Evolutionary conservation across 352 stramenopile genomes (phyloP), one percentile per base, ranked within the genome.

Genomic region (Nothophytophthora sp.): DNA sequence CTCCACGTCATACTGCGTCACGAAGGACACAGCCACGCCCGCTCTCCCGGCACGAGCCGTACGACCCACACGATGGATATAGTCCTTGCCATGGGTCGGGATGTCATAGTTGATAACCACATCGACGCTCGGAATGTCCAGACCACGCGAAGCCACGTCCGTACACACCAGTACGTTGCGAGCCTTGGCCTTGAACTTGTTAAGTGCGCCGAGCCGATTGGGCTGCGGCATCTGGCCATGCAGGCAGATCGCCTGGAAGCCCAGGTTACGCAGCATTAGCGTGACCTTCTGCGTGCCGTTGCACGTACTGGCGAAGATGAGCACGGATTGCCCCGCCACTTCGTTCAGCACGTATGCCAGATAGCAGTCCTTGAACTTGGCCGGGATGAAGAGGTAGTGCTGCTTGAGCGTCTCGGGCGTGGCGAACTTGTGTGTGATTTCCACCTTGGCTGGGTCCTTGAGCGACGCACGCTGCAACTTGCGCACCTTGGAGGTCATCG

Each of bases 281-380:
- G 97, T 97, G 24, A 99, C 77, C 33, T 96, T 79, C 59, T 99
- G 90, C 1, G 98, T 97, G 65, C 96, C 97, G 52, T 98, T 98
- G 76, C 96, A 99, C 40, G 97, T 99, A 23, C 95, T 96, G 20
- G 95, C 92, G 66, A 99, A 99, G 23, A 99, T 98, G 25, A 99
- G 83, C 46, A 98, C 97, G 4, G 82, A 98, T 73, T 99, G 93
- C 2, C 96, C 96, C 5, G 92, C 90, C 62, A 99, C 92, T 70
- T 99, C 96, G 70, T 99, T 98, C 10, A 99, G 86, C 27, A 99
- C 63, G 67, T 98, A 99, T 10, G 96, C 95, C 34, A 99, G 79
- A 70, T 99, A 99, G 65, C 90, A 98, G 72, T 99, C 97, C 86
- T 99, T 99, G 85, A 98, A 99, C 65, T 99, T 99, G 33, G 97